phyloP scores from a whole-genome alignment of 2,329 filamentous ascomycete genomes.

The Hypomyces perniciosus region DNA sequence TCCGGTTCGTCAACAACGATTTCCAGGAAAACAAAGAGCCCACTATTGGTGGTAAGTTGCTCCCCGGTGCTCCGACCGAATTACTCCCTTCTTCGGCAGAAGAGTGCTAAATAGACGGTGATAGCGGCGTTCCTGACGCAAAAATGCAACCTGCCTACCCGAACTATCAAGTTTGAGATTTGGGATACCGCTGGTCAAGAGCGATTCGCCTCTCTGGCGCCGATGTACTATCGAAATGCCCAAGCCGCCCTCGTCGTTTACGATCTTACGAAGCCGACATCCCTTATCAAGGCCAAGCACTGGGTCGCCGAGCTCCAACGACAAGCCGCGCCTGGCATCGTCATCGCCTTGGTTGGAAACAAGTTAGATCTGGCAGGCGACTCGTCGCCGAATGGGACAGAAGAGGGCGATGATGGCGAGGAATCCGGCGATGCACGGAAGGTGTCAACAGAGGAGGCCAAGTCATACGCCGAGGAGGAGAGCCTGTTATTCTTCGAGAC shows the following conservation, averaged over 20 bases:
- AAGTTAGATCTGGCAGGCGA: slow-evolving; percentile 83
- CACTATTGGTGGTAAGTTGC: slow-evolving; percentile 81
- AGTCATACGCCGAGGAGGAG: slow-evolving; percentile 91
- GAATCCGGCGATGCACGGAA: slow-evolving; percentile 73
- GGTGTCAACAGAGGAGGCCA: slow-evolving; percentile 84
- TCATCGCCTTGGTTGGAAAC: slow-evolving; percentile 95
- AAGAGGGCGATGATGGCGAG: slow-evolving; percentile 51
- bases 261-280: slow-evolving; percentile 94
- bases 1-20: slow-evolving; percentile 99
- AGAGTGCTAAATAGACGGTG: background rate
- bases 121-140: slow-evolving; percentile 94
- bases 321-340: slow-evolving; percentile 91
- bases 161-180: slow-evolving; percentile 91
- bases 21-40: slow-evolving; percentile 99
- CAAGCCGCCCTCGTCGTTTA: slow-evolving; percentile 97
- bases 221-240: slow-evolving; percentile 99
- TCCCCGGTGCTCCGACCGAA: slow-evolving; percentile 12
- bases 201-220: slow-evolving; percentile 90
- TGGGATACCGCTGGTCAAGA: slow-evolving; percentile 99
- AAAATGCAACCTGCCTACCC: slow-evolving; percentile 91
- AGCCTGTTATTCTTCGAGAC: slow-evolving; percentile 95
- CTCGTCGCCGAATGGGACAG: slow-evolving; percentile 38
- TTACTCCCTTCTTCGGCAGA: background rate
- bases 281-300: slow-evolving; percentile 93
- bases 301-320: slow-evolving; percentile 97